A percentile compares a stretch with the other conserved stretches of the same genome.
These are phyloP conservation scores for Zalaria obscura DNA, from an alignment of 2,329 filamentous ascomycete species.

Conservation along the genomic window DNA sequence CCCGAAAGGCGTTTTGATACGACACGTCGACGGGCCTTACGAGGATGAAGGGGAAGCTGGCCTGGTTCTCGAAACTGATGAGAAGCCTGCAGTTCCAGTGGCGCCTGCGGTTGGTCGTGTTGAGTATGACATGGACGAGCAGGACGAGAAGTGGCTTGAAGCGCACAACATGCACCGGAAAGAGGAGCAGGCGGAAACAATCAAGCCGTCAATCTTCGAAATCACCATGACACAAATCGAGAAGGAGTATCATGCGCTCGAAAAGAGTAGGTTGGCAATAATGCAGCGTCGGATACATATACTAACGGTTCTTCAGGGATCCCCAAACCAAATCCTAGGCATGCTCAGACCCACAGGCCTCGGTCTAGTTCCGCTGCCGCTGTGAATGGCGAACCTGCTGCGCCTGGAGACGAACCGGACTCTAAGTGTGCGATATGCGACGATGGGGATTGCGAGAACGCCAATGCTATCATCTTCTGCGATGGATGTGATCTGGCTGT, in stretches of 20 bases:
- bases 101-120: conserved; percentile 55
- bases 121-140: conserved; percentile 99
- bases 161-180: conserved; percentile 66
- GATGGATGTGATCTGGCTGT: conserved; percentile 96
- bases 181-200: conserved; percentile 59
- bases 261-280: conserved; percentile 48
- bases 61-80: conserved; percentile 42
- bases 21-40: conserved; percentile 46
- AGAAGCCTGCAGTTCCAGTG: conserved; percentile 35
- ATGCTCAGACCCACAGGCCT: conserved; percentile 84
- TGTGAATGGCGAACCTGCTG: conserved; percentile 81
- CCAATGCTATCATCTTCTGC: conserved; percentile 97
- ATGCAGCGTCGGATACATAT: not conserved
- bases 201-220: conserved; percentile 89
- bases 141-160: conserved; percentile 93
- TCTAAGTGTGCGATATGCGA: conserved; percentile 97
- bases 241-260: conserved; percentile 92
- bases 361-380: conserved; percentile 88
- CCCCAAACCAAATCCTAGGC: conserved; percentile 91
- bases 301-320: conserved; percentile 36
- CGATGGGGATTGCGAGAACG: conserved; percentile 98
- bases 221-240: conserved; percentile 98
- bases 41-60: conserved; percentile 45
- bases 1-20: conserved; percentile 56
- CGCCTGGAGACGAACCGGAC: conserved; percentile 78